phyloP scores from a whole-genome alignment of 1,284 basidiomycete genomes.

The Melampsora larici-populina region DNA sequence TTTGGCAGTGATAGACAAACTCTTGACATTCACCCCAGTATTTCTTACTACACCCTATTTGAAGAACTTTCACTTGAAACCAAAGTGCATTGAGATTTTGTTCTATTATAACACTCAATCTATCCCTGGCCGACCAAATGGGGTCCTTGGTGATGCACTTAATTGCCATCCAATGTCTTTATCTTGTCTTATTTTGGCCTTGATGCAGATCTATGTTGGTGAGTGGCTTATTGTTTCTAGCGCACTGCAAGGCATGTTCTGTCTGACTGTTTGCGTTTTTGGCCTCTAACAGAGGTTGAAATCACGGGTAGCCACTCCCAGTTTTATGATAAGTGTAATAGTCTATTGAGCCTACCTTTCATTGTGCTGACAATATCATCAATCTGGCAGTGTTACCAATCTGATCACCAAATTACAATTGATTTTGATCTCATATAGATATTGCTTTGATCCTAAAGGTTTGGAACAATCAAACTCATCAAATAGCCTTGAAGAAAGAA shows the following conservation, averaged over 20 bases:
- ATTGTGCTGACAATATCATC: not conserved
- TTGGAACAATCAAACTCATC: slow-evolving; percentile 82
- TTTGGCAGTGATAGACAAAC: slow-evolving; percentile 61
- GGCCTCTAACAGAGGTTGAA: slow-evolving; percentile 72
- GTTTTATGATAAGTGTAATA: slow-evolving; percentile 83
- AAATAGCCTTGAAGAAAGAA: slow-evolving; percentile 74
- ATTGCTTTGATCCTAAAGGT: slow-evolving; percentile 79
- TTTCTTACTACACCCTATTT: slow-evolving; percentile 94
- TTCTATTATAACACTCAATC: slow-evolving; percentile 77
- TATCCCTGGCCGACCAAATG: slow-evolving; percentile 70
- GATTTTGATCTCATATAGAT: slow-evolving; percentile 55
- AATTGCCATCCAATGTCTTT: slow-evolving; percentile 81
- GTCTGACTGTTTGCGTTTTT: not conserved
- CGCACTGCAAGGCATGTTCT: not conserved
- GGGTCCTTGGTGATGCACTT: slow-evolving; percentile 75
- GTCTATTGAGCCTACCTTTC: slow-evolving; percentile 3
- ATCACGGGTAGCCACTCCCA: slow-evolving; percentile 95
- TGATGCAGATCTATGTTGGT: slow-evolving; percentile 96
- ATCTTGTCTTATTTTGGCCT: slow-evolving; percentile 80
- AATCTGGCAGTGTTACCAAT: not conserved
- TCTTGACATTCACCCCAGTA: slow-evolving; percentile 83
- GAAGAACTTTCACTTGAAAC: slow-evolving; percentile 96
- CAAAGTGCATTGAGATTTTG: slow-evolving; percentile 90
- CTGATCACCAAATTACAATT: too few relatives aligned
- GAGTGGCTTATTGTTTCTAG: slow-evolving; percentile 47